These are phyloP conservation scores for Xylaria acuta DNA, from an alignment of 495 filamentous ascomycete species.

Conservation along the genomic window DNA sequence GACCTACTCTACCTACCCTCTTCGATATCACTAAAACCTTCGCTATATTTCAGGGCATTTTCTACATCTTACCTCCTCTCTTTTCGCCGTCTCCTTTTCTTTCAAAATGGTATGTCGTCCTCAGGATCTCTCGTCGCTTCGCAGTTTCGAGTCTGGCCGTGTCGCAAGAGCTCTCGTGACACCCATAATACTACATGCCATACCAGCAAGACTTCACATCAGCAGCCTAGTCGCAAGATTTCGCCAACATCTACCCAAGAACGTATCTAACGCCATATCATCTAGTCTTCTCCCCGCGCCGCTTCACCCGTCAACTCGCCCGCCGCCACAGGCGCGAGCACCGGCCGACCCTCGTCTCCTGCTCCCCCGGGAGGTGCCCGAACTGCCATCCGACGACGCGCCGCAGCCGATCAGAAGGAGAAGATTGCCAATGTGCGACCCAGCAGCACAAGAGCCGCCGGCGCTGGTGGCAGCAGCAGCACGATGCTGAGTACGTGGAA, in stretches of 20 bases:
- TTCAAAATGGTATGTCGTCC: constrained; percentile 21
- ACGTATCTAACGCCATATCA: neutral
- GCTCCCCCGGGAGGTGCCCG: constrained; percentile 92
- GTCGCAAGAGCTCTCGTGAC: constrained; percentile 18
- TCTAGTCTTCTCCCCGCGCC: constrained; percentile 77
- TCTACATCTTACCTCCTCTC: neutral
- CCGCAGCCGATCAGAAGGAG: constrained; percentile 94
- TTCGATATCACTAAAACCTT: neutral
- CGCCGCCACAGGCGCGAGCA: constrained; percentile 65
- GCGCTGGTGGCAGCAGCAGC: constrained; percentile 93
- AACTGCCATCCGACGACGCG: constrained; percentile 90
- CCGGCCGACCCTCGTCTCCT: constrained; percentile 81
- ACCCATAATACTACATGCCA: neutral
- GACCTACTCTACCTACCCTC: neutral
- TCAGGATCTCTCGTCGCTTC: neutral
- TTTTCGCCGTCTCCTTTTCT: constrained; percentile 24
- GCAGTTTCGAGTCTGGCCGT: neutral
- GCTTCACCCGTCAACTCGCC: constrained; percentile 62
- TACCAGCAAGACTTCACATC: neutral
- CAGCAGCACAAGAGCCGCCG: constrained; percentile 87
- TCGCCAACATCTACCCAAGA: neutral
- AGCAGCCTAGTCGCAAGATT: neutral
- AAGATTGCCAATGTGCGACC: constrained; percentile 90
- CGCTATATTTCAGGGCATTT: constrained; percentile 5
- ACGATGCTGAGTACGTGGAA: constrained; percentile 86